These are phyloP conservation scores for Kockiozyma suomiensis DNA, from an alignment of 805 yeast species.

Conservation along the genomic window DNA sequence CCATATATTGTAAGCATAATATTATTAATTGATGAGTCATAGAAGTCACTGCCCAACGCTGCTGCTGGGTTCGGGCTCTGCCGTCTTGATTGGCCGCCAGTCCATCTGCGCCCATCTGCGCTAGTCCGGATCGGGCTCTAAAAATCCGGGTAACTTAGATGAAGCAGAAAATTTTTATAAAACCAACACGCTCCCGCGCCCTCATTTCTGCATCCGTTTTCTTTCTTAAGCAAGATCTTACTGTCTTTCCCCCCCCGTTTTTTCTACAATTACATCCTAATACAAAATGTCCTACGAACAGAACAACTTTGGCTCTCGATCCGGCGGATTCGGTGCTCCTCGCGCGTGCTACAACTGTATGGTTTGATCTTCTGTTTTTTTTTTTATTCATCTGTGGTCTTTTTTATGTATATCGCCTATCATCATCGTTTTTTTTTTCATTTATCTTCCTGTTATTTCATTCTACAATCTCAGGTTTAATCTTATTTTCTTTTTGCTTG, in stretches of 20 bases:
- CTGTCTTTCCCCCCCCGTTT: background rate
- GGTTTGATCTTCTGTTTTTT: conserved; percentile 17
- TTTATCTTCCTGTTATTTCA: background rate
- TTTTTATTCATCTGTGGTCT: too few species aligned
- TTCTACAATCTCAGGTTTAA: background rate
- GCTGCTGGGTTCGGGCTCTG: background rate
- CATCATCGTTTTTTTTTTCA: background rate
- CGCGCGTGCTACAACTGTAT: conserved; percentile 34
- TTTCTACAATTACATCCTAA: background rate
- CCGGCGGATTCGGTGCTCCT: conserved; percentile 24
- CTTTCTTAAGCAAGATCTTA: background rate
- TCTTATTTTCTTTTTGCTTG: background rate
- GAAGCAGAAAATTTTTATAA: conserved; percentile 3
- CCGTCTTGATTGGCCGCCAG: background rate
- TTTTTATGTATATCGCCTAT: background rate
- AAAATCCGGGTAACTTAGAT: conserved; percentile 3
- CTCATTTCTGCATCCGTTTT: too few species aligned
- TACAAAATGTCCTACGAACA: conserved; percentile 24
- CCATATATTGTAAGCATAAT: background rate
- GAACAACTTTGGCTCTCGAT: conserved; percentile 11
- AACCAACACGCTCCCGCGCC: background rate
- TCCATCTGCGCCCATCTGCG: background rate
- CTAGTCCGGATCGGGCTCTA: conserved; percentile 5
- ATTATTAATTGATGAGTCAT: background rate
- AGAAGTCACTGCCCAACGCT: background rate